Percentiles rank a stretch among this genome's conserved stretches.
Conservation (phyloP, 75 land plant species). For the Selaginella moellendorffii region DNA sequence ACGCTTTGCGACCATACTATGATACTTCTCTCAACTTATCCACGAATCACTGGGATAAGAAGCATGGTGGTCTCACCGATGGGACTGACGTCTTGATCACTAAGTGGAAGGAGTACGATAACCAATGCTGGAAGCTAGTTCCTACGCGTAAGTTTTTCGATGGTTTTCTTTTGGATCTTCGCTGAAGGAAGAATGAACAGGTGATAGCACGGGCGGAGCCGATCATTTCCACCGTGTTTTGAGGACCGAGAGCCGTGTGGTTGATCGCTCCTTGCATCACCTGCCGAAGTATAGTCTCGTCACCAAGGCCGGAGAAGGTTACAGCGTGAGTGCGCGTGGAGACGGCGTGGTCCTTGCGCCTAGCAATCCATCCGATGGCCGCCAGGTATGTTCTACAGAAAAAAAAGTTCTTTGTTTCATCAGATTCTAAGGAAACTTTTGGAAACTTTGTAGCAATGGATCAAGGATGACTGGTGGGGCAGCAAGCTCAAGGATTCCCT, state of each 20-base stretch:
- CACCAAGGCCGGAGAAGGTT: background rate
- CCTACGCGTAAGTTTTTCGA: background rate
- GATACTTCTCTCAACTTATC: background rate
- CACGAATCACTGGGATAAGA: slow-evolving; percentile 11
- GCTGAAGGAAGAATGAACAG: background rate
- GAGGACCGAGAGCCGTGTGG: background rate
- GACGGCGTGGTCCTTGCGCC: background rate
- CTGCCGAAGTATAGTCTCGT: background rate
- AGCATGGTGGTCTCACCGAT: background rate
- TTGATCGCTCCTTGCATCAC: background rate
- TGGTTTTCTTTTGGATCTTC: background rate
- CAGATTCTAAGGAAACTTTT: background rate
- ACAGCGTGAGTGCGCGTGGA: background rate
- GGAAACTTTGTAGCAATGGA: background rate
- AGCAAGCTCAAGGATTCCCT: background rate
- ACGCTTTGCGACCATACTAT: background rate
- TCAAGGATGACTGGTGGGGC: slow-evolving; percentile 1
- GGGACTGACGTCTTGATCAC: background rate
- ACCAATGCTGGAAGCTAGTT: slow-evolving; percentile 4
- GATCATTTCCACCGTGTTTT: background rate
- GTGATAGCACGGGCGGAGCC: background rate
- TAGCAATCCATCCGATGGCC: background rate
- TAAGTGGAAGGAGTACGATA: background rate
- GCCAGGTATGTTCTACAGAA: background rate
- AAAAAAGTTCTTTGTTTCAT: too few species aligned